phyloP scores from a whole-genome alignment of 1,284 basidiomycete genomes.

The Spongiforma sp. region DNA sequence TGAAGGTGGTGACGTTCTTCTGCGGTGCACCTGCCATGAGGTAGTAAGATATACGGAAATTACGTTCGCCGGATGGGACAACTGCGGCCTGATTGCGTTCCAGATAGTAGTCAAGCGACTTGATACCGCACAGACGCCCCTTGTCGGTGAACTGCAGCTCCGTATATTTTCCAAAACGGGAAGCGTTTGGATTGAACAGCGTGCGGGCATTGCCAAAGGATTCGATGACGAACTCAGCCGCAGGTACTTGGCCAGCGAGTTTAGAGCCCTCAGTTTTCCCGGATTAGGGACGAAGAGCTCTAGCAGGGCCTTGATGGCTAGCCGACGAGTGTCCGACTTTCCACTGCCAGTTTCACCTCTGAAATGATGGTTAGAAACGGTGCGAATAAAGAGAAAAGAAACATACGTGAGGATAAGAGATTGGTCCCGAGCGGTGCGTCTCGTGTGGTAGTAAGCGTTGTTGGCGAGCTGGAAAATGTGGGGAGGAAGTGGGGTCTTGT shows the following conservation, averaged over 20 bases:
- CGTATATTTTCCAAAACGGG: conserved; percentile 91
- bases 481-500: conserved; percentile 62
- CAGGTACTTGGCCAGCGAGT: conserved; percentile 84
- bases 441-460: conserved; percentile 97
- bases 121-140: conserved; percentile 88
- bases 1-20: conserved; percentile 92
- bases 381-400: neutral
- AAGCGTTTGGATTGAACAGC: conserved; percentile 90
- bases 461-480: conserved; percentile 92
- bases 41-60: conserved; percentile 98
- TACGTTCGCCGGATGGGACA: conserved; percentile 86
- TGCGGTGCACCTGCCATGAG: conserved; percentile 86
- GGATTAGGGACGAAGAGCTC: conserved; percentile 88
- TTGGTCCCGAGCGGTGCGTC: conserved; percentile 93
- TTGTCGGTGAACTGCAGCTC: conserved; percentile 94
- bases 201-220: conserved; percentile 92
- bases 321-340: conserved; percentile 88
- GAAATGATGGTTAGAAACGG: neutral
- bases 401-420: conserved; percentile 82
- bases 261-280: conserved; percentile 96
- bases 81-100: conserved; percentile 87
- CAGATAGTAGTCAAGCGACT: conserved; percentile 97
- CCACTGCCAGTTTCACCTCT: conserved; percentile 95
- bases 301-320: conserved; percentile 91
- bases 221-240: conserved; percentile 95